Conservation (phyloP, 2,329 filamentous ascomycete genomes). For the Scedosporium dehoogii region DNA sequence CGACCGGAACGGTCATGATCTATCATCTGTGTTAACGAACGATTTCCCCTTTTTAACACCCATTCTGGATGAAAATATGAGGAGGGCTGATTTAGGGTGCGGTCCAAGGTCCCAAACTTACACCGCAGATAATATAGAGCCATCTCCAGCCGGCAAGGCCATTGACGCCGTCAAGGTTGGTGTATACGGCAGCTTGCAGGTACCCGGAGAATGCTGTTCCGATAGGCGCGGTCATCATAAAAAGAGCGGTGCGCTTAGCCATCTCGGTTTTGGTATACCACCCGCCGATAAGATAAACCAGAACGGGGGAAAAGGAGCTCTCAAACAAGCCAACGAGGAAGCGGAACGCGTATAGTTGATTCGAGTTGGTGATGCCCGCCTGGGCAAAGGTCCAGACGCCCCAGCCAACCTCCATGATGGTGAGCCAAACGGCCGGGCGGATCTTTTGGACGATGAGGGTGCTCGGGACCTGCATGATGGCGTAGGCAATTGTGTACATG, state of each 20-base stretch:
- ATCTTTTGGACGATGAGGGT: conserved; percentile 34
- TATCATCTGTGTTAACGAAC: not conserved
- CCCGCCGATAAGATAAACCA: conserved; percentile 42
- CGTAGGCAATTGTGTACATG: conserved; percentile 35
- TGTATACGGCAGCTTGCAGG: conserved; percentile 16
- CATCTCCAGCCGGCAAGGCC: conserved; percentile 25
- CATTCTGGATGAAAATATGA: not conserved
- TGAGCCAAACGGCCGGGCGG: conserved; percentile 30
- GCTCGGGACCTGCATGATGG: conserved; percentile 31
- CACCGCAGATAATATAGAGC: conserved; percentile 21
- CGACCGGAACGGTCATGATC: conserved; percentile 21
- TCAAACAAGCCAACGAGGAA: conserved; percentile 46
- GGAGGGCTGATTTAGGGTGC: no score
- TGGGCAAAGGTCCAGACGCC: conserved; percentile 29
- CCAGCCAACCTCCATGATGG: conserved; percentile 25
- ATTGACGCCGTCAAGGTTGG: conserved; percentile 22
- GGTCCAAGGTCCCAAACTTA: not conserved
- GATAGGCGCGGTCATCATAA: conserved; percentile 47
- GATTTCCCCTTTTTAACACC: not conserved
- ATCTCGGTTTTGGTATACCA: conserved; percentile 52
- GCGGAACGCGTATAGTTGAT: conserved; percentile 35
- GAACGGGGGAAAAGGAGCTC: conserved; percentile 43
- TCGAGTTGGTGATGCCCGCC: conserved; percentile 25
- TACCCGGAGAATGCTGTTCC: conserved; percentile 27
- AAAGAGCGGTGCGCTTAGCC: conserved; percentile 44